Base-by-base conservation (phyloP, 805 yeast genomes). In the Ogataea zsoltii region DNA sequence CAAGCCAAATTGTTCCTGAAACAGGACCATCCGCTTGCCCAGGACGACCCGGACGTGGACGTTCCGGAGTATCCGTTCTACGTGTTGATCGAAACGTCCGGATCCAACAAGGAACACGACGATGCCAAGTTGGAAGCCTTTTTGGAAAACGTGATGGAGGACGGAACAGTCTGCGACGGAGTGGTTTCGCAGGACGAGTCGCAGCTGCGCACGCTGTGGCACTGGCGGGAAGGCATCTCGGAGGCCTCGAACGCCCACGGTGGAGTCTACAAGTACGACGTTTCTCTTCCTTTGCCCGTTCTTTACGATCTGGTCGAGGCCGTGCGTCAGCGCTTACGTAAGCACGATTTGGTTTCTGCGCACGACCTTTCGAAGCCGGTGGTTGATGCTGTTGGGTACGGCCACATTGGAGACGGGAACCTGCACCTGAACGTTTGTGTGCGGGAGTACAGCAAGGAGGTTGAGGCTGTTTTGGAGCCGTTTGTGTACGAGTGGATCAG, bases 361-460 rank as follows among this genome's bases (percentile, higher is more conserved):
- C 79, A 82, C 28, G 85, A 78, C 33, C 72, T 76, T 3, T 77
- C 75, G 63, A 60, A 62, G 42, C 96, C 97, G 2, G 97, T 88
- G 2, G 83, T 88, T 43, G 85, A 81, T 49, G 96, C 95, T 10
- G 83, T 92, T 54, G 99, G 99, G 0, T 94, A 92, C 60, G 99
- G 99, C n/a, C 99, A 94, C 62, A 79, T 94, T 58, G 99, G 99
- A 45, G 99, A 94, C 63, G 98, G 99, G 42, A 94, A 94, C 68
- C 72, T 94, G 59, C 99, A 94, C 66, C 78, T 94, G 62, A 94
- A 94, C 62, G 95, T 94, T 41, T 85, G 95, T 34, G 96, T 90
- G 14, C 80, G 97, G 66, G 77, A 81, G 58, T 94, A 94, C 68
- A 75, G 75, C 51, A 84, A 87, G 63, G 79, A 75, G 21, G 87